Base-by-base conservation (phyloP, 2,329 filamentous ascomycete genomes). In the Madurella fahalii region DNA sequence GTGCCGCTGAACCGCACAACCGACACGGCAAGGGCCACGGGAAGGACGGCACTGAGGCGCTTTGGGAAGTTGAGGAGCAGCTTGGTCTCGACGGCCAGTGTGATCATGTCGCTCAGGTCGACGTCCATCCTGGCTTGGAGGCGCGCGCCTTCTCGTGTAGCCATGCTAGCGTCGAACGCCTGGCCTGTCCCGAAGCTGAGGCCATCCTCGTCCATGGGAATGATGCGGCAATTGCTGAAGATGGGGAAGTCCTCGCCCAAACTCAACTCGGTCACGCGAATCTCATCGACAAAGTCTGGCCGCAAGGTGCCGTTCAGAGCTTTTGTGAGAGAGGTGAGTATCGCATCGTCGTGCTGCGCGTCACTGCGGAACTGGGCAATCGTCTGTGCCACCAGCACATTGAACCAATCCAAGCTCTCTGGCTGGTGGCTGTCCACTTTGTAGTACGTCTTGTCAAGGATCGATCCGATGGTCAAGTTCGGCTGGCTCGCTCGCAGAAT, bases 371-470 rank as follows among this genome's bases (percentile, higher is more conserved):
- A 89, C 70, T 99, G 94, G 0, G 94, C 93, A 61, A 99, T 95
- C 0, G 94, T 96, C 73, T 99, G 94, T 2, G 92, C 94, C 49
- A 97, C 86, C 52, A 99, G 78, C 25, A 99, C 94, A 68, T 99
- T 99, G 79, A 99, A 97, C 94, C 94, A 99, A 72, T 99, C 94
- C 57, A 99, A 74, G 54, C 89, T 95, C 72, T 99, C 94, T 1
- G 94, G 94, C 71, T 97, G 94, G 70, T 99, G 94, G 57, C 90
- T 91, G 64, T 95, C 83, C 42, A 94, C 90, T 67, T 95, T 96
- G 75, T 99, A 99, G 72, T 96, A 99, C 18, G 94, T 97, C 75
- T 99, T 99, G 64, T 86, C 87, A 25, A 99, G 80, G 58, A 99
- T 96, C 9, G 91, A 95, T 48, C 87, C 87, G n/a, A 95, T 95